Percentiles rank a stretch among this genome's conserved stretches.
These are phyloP conservation scores for Sporothrix phasma DNA, from an alignment of 2,329 filamentous ascomycete species.

Conservation along the genomic window DNA sequence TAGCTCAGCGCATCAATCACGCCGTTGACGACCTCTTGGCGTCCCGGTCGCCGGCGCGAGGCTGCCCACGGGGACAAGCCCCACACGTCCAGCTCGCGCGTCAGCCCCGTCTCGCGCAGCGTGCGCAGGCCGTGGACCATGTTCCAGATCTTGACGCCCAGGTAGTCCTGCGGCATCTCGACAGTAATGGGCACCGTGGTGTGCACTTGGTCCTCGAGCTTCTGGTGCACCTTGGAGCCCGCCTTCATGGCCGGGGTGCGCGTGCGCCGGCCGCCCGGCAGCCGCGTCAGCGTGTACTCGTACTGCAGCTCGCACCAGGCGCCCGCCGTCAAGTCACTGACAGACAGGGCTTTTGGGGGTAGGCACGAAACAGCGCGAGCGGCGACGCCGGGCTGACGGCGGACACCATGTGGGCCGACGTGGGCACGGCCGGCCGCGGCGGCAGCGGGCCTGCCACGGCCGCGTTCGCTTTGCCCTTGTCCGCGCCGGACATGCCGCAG, in stretches of 20 bases:
- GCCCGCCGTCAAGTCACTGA: slow-evolving; percentile 78
- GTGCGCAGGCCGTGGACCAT: slow-evolving; percentile 74
- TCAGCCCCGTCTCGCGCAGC: slow-evolving; percentile 58
- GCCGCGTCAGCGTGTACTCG: slow-evolving; percentile 70
- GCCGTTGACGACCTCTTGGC: slow-evolving; percentile 64
- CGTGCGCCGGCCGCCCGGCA: slow-evolving; percentile 60
- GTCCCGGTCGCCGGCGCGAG: too few relatives aligned
- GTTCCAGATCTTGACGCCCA: slow-evolving; percentile 83
- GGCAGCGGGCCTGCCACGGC: background rate
- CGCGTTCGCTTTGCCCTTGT: background rate
- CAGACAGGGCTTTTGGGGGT: slow-evolving; percentile 70
- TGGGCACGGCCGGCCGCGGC: background rate
- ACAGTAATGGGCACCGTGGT: slow-evolving; percentile 63
- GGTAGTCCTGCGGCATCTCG: slow-evolving; percentile 66
- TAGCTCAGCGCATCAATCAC: slow-evolving; percentile 81
- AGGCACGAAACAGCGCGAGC: slow-evolving; percentile 66
- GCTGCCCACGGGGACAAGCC: slow-evolving; percentile 56
- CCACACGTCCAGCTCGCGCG: slow-evolving; percentile 75
- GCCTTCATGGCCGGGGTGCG: slow-evolving; percentile 74
- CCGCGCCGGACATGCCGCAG: background rate
- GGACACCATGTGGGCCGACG: slow-evolving; percentile 13
- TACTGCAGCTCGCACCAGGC: slow-evolving; percentile 97
- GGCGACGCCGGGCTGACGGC: slow-evolving; percentile 36
- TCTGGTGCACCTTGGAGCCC: slow-evolving; percentile 70
- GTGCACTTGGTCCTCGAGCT: slow-evolving; percentile 77